Evolutionary conservation across 345 rosid genomes (phyloP).

Genomic region (Euphorbia peplus): DNA sequence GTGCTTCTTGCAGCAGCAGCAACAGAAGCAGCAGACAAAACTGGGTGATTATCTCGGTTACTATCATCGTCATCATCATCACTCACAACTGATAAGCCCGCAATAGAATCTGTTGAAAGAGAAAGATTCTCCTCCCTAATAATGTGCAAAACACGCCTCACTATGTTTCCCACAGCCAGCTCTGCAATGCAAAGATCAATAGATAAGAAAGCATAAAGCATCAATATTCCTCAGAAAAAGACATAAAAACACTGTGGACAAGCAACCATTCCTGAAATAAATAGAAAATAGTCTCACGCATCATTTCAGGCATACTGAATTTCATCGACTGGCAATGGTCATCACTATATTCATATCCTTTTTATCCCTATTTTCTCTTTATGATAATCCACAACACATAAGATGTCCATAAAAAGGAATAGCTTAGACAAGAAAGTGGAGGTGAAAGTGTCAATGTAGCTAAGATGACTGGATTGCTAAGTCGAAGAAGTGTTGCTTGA

Average conservation of each 20-base stretch:
- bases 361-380: neutral
- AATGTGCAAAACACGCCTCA: constrained; percentile 90
- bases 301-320: neutral
- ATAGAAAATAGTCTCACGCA: neutral
- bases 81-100: constrained; percentile 65
- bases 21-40: constrained; percentile 77
- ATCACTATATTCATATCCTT: neutral
- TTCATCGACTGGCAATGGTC: neutral
- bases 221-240: neutral
- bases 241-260: neutral
- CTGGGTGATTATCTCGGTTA: constrained; percentile 53
- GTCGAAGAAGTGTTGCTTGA: neutral
- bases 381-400: neutral
- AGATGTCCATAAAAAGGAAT: neutral
- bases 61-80: constrained; percentile 67
- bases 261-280: neutral
- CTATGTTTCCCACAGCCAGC: constrained; percentile 96
- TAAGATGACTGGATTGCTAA: neutral
- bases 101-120: constrained; percentile 68
- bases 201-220: neutral
- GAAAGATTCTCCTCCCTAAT: constrained; percentile 95
- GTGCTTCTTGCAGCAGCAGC: constrained; percentile 96
- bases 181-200: constrained; percentile 45
- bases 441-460: neutral
- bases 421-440: neutral